Base-by-base conservation (phyloP, 495 filamentous ascomycete species). In the Lophiotrema nucula region DNA sequence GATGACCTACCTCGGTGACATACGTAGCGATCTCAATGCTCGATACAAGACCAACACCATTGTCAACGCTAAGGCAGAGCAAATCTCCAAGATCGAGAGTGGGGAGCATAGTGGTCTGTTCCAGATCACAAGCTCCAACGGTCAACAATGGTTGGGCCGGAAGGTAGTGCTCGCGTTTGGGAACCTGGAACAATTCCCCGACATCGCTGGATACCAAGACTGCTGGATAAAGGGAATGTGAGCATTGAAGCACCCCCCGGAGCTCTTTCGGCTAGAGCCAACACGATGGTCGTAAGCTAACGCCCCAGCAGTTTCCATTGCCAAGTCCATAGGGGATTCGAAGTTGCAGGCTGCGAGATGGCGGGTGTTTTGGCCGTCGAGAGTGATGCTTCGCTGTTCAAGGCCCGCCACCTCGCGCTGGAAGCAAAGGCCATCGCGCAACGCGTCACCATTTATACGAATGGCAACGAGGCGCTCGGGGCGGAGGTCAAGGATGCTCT, bases 71-170 rank as follows among this genome's bases (percentile, higher is more conserved):
- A 11, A 51, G 18, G 82, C 53, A 16, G 47, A 12, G 39, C 10
- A 21, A 10, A 21, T 43, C 39, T 6, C 24, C 21, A 5, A 70
- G 13, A 60, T 60, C 3, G 69, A 76, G 3, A 77, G 5, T n/a
- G n/a, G n/a, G n/a, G n/a, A n/a, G n/a, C n/a, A n/a, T n/a, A 83
- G 83, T 55, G 44, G 51, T 22, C 12, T 16, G 35, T 61, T 61
- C 41, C 33, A 61, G 22, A 45, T 37, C 8, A 31, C 13, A 18
- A 43, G 56, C 33, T 19, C 23, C 15, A 22, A 23, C 33, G 50
- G 58, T 8, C 23, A 26, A 22, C 26, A 23, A 12, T 61, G 58
- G 58, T 11, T 15, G 6, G 58, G 58, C 23, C 45, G 23, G 28
- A 61, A 61, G 24, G 16, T 61, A 16, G 41, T 61, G 22, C 27